Base-by-base conservation (phyloP, 352 stramenopile genomes). In the Phytophthora tubulina region DNA sequence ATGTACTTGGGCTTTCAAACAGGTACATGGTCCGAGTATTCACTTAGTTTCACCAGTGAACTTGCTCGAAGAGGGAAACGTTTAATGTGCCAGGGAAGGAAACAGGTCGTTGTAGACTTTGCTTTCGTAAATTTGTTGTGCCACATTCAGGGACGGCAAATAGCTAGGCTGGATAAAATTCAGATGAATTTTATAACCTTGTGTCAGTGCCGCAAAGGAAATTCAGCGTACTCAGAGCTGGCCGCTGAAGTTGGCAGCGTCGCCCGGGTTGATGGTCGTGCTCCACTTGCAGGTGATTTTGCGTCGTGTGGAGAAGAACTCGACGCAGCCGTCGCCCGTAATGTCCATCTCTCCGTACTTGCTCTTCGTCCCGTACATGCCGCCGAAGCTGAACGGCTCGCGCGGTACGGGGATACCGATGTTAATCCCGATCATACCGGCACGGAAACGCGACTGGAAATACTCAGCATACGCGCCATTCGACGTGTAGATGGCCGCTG, bases 261-360 rank as follows among this genome's bases (percentile, higher is more conserved):
- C 85, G 31, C 61, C 65, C 4, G 77, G 58, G 45, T 86, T 80
- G 41, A 77, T 81, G 30, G 69, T 58, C 6, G 81, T 78, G 73
- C 76, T 85, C 97, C 97, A 99, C 77, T 98, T 98, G 72, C 84
- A 90, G 15, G 97, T 99, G 62, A 99, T 95, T 85, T 99, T 99
- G 81, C 97, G 95, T 21, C 97, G 87, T 68, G 96, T 98, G 5
- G 96, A 98, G 81, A 99, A 99, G 75, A 99, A 99, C 80, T 99
- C 97, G 55, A 99, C 89, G 30, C 88, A 95, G 31, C 96, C 97
- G 70, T 99, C 97, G 15, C 96, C 97, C 7, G 97, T 99, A 56
- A 99, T 99, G 75, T 99, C 97, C 88, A 98, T 98, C 70, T 99
- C 96, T 39, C 97, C 97, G 69, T 94, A 99, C 71, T 99, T 99